Evolutionary conservation across 108 stramenopile species (phyloP).

Genomic region (Skeletonema grethae): DNA sequence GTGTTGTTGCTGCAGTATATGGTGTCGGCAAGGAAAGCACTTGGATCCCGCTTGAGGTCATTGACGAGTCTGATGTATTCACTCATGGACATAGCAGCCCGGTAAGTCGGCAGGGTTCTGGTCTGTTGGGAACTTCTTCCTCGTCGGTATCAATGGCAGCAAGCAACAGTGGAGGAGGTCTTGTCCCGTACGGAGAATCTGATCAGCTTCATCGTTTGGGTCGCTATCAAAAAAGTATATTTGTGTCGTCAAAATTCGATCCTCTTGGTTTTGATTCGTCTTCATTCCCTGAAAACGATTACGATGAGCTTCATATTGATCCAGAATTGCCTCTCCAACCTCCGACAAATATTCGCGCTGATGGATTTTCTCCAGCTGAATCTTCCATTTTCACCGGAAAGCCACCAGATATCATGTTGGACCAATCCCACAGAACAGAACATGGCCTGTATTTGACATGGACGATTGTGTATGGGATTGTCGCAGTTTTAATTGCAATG

Average conservation of each 20-base stretch:
- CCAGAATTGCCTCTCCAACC: constrained; percentile 9
- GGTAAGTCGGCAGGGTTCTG: constrained; percentile 1
- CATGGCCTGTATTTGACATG: constrained; percentile 57
- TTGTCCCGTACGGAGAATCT: constrained; percentile 27
- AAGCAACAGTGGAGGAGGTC: constrained; percentile 19
- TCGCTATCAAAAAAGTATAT: constrained; percentile 23
- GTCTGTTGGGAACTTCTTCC: constrained; percentile 9
- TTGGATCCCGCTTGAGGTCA: constrained; percentile 64
- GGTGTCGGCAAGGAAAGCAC: constrained; percentile 58
- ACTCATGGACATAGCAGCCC: constrained; percentile 15
- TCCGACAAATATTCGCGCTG: not conserved
- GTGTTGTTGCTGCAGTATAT: constrained; percentile 74
- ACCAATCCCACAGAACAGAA: constrained; percentile 37
- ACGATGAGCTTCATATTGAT: constrained; percentile 3
- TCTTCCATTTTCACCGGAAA: constrained; percentile 7
- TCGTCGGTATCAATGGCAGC: not conserved
- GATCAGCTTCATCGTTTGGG: constrained; percentile 21
- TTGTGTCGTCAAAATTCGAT: constrained; percentile 31
- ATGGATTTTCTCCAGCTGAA: constrained; percentile 9
- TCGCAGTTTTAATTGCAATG: constrained; percentile 4
- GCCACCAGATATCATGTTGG: constrained; percentile 8
- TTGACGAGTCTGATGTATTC: constrained; percentile 46
- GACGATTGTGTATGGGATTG: constrained; percentile 35
- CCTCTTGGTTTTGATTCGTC: constrained; percentile 11
- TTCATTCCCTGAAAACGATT: constrained; percentile 8